A percentile compares a stretch with the other conserved stretches of the same genome.
phyloP scores from a whole-genome alignment of 768 basidiomycete species.

The Exidia glandulosa region DNA sequence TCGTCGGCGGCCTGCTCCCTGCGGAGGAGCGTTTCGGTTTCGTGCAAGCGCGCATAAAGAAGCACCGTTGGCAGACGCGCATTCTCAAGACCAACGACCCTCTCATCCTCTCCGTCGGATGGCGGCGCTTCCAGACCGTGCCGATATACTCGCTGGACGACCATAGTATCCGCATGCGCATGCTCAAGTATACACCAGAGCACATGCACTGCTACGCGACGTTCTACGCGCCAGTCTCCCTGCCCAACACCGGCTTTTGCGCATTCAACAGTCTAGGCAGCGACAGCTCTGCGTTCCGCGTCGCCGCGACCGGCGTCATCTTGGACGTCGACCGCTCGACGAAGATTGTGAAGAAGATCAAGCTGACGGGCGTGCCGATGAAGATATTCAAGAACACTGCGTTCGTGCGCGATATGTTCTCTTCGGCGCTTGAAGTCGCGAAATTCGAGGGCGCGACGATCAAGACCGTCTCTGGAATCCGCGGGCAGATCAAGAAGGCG shows the following conservation, averaged over 20 bases:
- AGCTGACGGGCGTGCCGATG: conserved; percentile 88
- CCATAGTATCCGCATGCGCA: conserved; percentile 94
- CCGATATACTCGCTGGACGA: conserved; percentile 97
- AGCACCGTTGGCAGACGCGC: conserved; percentile 85
- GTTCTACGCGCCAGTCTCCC: conserved; percentile 86
- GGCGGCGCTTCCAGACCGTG: conserved; percentile 90
- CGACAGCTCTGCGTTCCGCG: conserved; percentile 67
- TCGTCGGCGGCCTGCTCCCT: conserved; percentile 83
- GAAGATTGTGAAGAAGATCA: conserved; percentile 97
- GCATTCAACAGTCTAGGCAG: conserved; percentile 78
- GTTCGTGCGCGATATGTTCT: conserved; percentile 97
- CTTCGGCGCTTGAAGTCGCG: conserved; percentile 82
- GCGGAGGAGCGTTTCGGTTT: conserved; percentile 90
- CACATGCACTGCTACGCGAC: conserved; percentile 99
- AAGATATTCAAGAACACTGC: conserved; percentile 99
- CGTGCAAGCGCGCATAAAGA: conserved; percentile 90
- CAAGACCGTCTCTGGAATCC: conserved; percentile 86
- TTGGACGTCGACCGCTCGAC: conserved; percentile 85
- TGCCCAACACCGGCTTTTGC: conserved; percentile 95
- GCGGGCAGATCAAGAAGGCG: conserved; percentile 96
- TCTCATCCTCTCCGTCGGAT: conserved; percentile 91
- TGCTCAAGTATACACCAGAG: conserved; percentile 99
- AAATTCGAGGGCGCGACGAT: conserved; percentile 99
- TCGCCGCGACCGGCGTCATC: conserved; percentile 90
- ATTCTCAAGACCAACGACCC: conserved; percentile 97